Base-by-base conservation (phyloP, 495 filamentous ascomycete genomes). In the Xylaria palmicola region DNA sequence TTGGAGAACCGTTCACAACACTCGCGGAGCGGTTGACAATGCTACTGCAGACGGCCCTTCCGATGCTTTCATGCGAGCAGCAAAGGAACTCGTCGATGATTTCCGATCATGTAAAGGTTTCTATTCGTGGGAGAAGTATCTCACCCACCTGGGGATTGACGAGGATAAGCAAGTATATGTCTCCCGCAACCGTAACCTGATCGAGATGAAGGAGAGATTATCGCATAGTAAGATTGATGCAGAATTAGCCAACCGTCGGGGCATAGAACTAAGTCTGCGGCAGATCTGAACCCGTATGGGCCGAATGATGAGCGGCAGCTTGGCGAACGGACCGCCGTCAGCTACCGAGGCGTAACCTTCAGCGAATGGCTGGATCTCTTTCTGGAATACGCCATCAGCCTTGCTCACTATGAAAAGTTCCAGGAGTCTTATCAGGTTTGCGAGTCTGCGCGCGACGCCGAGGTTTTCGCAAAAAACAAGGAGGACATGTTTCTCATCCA, bases 331-430 rank as follows among this genome's bases (percentile, higher is more conserved):
- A 65, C 66, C 7, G 57, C 67, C 20, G 62, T 72, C 12, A 68
- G 69, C 13, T 96, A 94, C 70, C 85, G 90, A 58, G 90, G 88
- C 6, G 90, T 98, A 43, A 66, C 83, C 0, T 96, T 97, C 66
- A 79, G 85, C 49, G 79, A 84, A 27, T 98, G 94, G 94, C 83
- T 96, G 4, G 88, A 95, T 57, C 82, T 96, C n/a, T 95, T 98
- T 69, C 82, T 92, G 44, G 85, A 92, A 65, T 95, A 94, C 69
- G 88, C 91, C 10, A 79, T 97, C 36, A 75, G 83, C 15, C 82
- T 91, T 2, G 88, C 92, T 19, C 82, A 84, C 43, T 64, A 74
- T 8, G 79, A 79, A 6, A 76, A 75, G 43, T 73, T 72, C 60
- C 79, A 84, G 24, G 87, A 89, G 52, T 85, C 91, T 34, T 98